A percentile compares a stretch with the other conserved stretches of the same genome.
Evolutionary conservation across 495 filamentous ascomycete genomes (phyloP).

Genomic region (Aspergillus hancockii): DNA sequence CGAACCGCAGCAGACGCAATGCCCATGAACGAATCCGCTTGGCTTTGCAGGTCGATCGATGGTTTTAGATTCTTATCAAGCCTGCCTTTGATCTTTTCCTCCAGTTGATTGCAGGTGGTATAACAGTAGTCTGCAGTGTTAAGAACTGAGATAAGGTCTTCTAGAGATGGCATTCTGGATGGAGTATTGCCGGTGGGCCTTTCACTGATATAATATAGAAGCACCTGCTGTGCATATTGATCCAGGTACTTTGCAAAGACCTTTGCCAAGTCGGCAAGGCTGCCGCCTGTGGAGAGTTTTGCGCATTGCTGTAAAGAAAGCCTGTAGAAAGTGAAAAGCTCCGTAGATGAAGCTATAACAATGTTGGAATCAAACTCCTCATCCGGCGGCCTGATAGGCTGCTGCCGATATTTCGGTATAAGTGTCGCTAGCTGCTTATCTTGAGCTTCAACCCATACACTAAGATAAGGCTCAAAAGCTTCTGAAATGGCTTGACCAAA

Average conservation of each 20-base stretch:
- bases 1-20: conserved; percentile 87
- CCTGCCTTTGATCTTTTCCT: conserved; percentile 89
- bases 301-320: conserved; percentile 89
- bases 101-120: conserved; percentile 83
- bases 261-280: conserved; percentile 81
- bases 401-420: conserved; percentile 85
- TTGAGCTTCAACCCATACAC: conserved; percentile 95
- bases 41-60: conserved; percentile 83
- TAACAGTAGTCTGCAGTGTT: conserved; percentile 99
- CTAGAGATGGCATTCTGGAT: conserved; percentile 58
- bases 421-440: conserved; percentile 84
- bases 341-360: conserved; percentile 92
- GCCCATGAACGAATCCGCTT: conserved; percentile 93
- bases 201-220: conserved; percentile 75
- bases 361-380: conserved; percentile 90
- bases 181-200: conserved; percentile 49
- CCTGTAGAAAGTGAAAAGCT: conserved; percentile 96
- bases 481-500: conserved; percentile 95
- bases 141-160: conserved; percentile 81
- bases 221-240: conserved; percentile 90
- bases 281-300: conserved; percentile 86
- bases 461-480: conserved; percentile 95
- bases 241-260: conserved; percentile 92
- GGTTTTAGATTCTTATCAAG: conserved; percentile 76
- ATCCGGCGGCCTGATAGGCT: conserved; percentile 76